Conservation (phyloP, 306 rosid genomes). For the Quercus agrifolia region DNA sequence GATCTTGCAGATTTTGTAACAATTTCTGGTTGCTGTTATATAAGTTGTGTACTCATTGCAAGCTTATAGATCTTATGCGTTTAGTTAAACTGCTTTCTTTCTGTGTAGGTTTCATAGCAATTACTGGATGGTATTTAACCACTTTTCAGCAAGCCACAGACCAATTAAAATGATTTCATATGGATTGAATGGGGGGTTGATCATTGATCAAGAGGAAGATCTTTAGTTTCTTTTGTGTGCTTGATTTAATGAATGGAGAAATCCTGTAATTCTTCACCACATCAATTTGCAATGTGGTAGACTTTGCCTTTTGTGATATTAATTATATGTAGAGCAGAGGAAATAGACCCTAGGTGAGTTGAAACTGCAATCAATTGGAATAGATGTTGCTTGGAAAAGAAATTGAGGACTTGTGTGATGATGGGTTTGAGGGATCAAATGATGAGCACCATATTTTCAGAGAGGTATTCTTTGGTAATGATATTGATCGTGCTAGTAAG, state of each 20-base stretch:
- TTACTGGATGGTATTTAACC: conserved; percentile 6
- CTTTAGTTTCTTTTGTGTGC: neutral
- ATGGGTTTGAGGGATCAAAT: conserved; percentile 78
- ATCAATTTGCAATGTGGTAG: conserved; percentile 12
- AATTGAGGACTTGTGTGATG: conserved; percentile 62
- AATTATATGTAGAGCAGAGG: conserved; percentile 27
- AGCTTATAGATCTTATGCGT: neutral
- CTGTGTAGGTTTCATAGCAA: conserved; percentile 19
- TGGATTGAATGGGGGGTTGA: neutral
- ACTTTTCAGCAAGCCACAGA: neutral
- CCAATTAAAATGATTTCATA: neutral
- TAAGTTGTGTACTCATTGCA: neutral
- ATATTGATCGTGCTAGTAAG: conserved; percentile 34
- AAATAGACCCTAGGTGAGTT: conserved; percentile 28
- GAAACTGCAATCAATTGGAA: conserved; percentile 17
- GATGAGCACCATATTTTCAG: conserved; percentile 64
- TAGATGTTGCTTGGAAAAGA: conserved; percentile 42
- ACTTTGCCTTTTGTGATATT: conserved; percentile 26
- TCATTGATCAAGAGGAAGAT: conserved; percentile 7
- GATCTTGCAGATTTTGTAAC: conserved; percentile 21
- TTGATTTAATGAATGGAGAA: conserved; percentile 20
- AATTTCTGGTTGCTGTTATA: neutral
- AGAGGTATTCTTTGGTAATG: conserved; percentile 64
- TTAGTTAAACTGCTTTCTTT: neutral
- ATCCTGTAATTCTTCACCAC: conserved; percentile 7